Percentiles rank a stretch among this genome's conserved stretches.
Conservation (phyloP, 768 basidiomycete genomes). For the Trichaptum fuscoviolaceum region DNA sequence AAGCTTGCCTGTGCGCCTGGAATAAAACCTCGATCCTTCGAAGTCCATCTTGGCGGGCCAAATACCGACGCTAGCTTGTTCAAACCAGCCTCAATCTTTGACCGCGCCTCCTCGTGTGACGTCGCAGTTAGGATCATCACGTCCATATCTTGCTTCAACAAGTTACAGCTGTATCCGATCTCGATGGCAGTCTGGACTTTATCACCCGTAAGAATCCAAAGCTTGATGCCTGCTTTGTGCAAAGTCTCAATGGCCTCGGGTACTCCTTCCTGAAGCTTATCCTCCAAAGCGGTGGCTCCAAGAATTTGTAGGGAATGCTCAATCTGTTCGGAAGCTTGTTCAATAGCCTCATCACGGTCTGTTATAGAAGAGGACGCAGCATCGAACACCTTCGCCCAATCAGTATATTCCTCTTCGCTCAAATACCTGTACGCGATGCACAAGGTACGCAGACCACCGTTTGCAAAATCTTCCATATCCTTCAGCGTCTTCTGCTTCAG, state of each 20-base stretch:
- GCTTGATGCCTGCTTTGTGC: conserved; percentile 90
- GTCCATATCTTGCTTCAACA: conserved; percentile 92
- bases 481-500: conserved; percentile 74
- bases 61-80: conserved; percentile 90
- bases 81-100: conserved; percentile 86
- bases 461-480: conserved; percentile 94
- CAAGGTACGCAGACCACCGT: conserved; percentile 85
- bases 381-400: conserved; percentile 79
- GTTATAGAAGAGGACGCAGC: conserved; percentile 70
- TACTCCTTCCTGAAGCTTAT: conserved; percentile 95
- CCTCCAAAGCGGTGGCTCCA: conserved; percentile 94
- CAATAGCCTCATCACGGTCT: conserved; percentile 87
- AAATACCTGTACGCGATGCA: conserved; percentile 82
- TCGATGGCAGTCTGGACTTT: conserved; percentile 98
- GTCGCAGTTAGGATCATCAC: conserved; percentile 95
- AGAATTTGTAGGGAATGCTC: conserved; percentile 82
- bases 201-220: conserved; percentile 99
- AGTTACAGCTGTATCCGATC: conserved; percentile 92
- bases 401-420: conserved; percentile 76
- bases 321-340: conserved; percentile 77
- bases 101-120: conserved; percentile 62
- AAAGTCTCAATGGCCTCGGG: conserved; percentile 93
- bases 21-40: conserved; percentile 60
- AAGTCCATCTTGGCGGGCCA: conserved; percentile 66
- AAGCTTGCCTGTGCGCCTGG: conserved; percentile 67